Base-by-base conservation (phyloP, 371 early-diverging fungal species). In the Rhizopus microsporus region DNA sequence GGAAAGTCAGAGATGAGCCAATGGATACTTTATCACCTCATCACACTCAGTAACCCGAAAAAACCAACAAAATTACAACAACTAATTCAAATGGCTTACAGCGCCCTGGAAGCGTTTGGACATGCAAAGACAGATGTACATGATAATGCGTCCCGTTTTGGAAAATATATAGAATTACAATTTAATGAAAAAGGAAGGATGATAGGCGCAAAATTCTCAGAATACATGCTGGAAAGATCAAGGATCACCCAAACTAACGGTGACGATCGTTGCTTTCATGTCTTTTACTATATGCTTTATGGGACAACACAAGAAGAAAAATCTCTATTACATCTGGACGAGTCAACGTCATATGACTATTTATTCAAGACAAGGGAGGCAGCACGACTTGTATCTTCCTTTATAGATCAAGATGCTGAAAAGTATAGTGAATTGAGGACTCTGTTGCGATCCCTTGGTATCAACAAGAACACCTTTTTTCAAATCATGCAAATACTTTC, bases 131-230 rank as follows among this genome's bases (percentile, higher is more conserved):
- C 93, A 3, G 59, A 73, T 4, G 61, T 66, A 8, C 61, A 95
- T 74, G 68, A 77, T 43, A 88, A 93, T 75, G 92, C 95, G 9
- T 92, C 95, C 5, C 86, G 93, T 39, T 93, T 91, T 54, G 97
- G 93, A n/a, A 86, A 89, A 49, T 95, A 95, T 68, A 87, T 88
- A 7, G 96, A 95, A 72, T 73, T 95, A 54, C 95, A 94, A 64
- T 98, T 96, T 68, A 87, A 92, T 68, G 89, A 85, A 63, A 80
- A 87, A 35, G 92, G 94, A 4, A 85, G 88, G 13, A 85, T 97
- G 68, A 74, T 87, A 8, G 95, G 97, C 29, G 88, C 88, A 5
- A 94, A 93, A 71, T 74, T 91, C 59, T 76, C 93, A 50, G 90
- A 93, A 59, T 97, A 93, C 68, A 82, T 95, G 59, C 75, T 97